Evolutionary conservation across 2,329 filamentous ascomycete species (phyloP).

Genomic region (Elsinoe batatas): DNA sequence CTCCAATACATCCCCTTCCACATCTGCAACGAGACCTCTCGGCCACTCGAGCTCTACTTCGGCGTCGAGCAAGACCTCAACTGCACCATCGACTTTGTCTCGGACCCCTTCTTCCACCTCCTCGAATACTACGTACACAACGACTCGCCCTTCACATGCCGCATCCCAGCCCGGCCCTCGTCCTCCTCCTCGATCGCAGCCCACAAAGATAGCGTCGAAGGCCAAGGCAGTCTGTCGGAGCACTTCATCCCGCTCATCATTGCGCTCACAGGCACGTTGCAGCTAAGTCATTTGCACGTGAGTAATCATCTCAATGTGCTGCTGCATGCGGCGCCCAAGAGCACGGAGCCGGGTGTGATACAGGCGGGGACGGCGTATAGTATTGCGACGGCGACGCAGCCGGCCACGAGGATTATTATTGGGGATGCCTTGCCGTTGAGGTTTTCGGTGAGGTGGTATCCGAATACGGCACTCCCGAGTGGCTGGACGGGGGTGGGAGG

Average conservation of each 20-base stretch:
- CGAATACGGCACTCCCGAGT: slow-evolving; percentile 57
- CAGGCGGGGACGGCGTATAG: slow-evolving; percentile 84
- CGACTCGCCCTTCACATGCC: slow-evolving; percentile 86
- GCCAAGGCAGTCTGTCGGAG: slow-evolving; percentile 30
- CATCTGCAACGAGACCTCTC: slow-evolving; percentile 75
- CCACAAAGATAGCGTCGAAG: slow-evolving; percentile 22
- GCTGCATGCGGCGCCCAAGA: slow-evolving; percentile 55
- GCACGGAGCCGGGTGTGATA: slow-evolving; percentile 56
- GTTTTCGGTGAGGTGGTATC: slow-evolving; percentile 82
- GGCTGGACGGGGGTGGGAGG: slow-evolving; percentile 44
- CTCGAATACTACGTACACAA: slow-evolving; percentile 97
- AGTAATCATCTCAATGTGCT: slow-evolving; percentile 83
- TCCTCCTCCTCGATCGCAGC: slow-evolving; percentile 26
- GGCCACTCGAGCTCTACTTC: slow-evolving; percentile 76
- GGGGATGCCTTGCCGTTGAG: slow-evolving; percentile 72
- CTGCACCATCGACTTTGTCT: slow-evolving; percentile 69
- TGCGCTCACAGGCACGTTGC: slow-evolving; percentile 78
- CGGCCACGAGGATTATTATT: slow-evolving; percentile 63
- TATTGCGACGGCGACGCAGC: slow-evolving; percentile 50
- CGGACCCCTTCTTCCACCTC: slow-evolving; percentile 74
- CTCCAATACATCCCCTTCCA: slow-evolving; percentile 90
- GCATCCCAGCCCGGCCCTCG: slow-evolving; percentile 68
- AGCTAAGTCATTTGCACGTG: slow-evolving; percentile 82
- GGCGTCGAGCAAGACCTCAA: slow-evolving; percentile 71
- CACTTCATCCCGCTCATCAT: slow-evolving; percentile 75